Percentiles rank a stretch among this genome's conserved stretches.
Conservation (phyloP, 2,329 filamentous ascomycete species). For the Fusarium kyushuense region DNA sequence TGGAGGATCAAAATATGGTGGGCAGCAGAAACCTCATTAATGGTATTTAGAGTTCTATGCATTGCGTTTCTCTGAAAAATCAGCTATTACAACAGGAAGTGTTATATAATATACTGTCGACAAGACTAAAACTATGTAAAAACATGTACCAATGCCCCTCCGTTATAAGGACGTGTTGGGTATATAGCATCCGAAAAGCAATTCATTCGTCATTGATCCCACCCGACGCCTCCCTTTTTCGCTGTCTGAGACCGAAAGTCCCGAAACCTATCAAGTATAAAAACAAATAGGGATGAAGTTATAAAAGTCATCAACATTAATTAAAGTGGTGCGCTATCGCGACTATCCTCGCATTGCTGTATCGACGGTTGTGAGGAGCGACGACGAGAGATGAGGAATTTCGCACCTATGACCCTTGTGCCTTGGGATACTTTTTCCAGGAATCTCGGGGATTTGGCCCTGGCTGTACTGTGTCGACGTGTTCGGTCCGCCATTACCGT, state of each 20-base stretch:
- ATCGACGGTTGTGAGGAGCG: conserved; percentile 51
- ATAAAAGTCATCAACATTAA: conserved; percentile 37
- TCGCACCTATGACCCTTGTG: conserved; percentile 44
- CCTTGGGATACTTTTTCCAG: conserved; percentile 45
- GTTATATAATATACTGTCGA: conserved; percentile 23
- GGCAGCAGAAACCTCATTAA: neutral
- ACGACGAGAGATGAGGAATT: conserved; percentile 44
- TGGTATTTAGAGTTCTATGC: conserved; percentile 9
- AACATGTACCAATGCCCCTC: conserved; percentile 43
- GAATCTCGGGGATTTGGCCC: conserved; percentile 40
- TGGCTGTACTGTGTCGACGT: conserved; percentile 27
- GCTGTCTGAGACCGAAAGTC: conserved; percentile 32
- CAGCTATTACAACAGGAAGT: conserved; percentile 17
- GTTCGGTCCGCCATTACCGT: conserved; percentile 25
- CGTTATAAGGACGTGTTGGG: conserved; percentile 34
- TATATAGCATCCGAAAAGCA: conserved; percentile 39
- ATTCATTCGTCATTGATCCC: conserved; percentile 36
- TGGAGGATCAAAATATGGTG: neutral
- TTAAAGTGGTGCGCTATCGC: conserved; percentile 23
- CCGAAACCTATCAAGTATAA: conserved; percentile 22
- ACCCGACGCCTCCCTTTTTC: conserved; percentile 37
- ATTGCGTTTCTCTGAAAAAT: conserved; percentile 29
- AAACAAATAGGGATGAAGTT: conserved; percentile 17
- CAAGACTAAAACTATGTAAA: conserved; percentile 12
- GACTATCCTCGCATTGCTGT: conserved; percentile 48